These are phyloP conservation scores for Ichthyophthirius multifiliis DNA, from an alignment of 169 alveolate species.

Conservation along the genomic window DNA sequence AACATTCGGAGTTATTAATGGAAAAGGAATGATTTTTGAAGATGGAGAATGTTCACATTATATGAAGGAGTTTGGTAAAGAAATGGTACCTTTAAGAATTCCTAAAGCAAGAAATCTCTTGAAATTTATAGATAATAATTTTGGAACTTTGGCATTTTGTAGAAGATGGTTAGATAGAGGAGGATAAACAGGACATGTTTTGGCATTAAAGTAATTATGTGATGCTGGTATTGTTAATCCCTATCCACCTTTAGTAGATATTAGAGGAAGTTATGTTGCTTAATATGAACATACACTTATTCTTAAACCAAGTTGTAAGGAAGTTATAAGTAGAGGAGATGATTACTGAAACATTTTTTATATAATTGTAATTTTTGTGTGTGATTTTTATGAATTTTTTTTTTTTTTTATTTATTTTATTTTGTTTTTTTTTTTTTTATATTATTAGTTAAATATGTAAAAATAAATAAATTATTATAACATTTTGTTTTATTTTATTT, in stretches of 20 bases:
- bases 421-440: too few species aligned
- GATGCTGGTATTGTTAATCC: slow-evolving; percentile 97
- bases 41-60: slow-evolving; percentile 86
- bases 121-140: slow-evolving; percentile 92
- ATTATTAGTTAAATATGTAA: too few species aligned
- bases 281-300: slow-evolving; percentile 99
- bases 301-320: slow-evolving; percentile 97
- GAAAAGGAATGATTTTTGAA: slow-evolving; percentile 89
- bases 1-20: slow-evolving; percentile 97
- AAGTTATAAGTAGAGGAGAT: slow-evolving; percentile 97
- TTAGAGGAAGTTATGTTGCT: slow-evolving; percentile 95
- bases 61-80: slow-evolving; percentile 94
- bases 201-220: slow-evolving; percentile 93
- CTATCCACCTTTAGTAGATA: slow-evolving; percentile 99
- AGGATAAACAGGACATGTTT: slow-evolving; percentile 93
- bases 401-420: too few species aligned
- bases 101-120: slow-evolving; percentile 91
- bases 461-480: too few species aligned
- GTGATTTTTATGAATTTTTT: too few species aligned
- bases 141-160: slow-evolving; percentile 98
- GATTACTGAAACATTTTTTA: slow-evolving; percentile 91
- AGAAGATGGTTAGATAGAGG: slow-evolving; percentile 98
- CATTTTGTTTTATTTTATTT: too few species aligned
- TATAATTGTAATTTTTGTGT: too few species aligned
- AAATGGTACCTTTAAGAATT: slow-evolving; percentile 81